Conservation (phyloP, 352 stramenopile genomes). For the Phytophthora melonis region DNA sequence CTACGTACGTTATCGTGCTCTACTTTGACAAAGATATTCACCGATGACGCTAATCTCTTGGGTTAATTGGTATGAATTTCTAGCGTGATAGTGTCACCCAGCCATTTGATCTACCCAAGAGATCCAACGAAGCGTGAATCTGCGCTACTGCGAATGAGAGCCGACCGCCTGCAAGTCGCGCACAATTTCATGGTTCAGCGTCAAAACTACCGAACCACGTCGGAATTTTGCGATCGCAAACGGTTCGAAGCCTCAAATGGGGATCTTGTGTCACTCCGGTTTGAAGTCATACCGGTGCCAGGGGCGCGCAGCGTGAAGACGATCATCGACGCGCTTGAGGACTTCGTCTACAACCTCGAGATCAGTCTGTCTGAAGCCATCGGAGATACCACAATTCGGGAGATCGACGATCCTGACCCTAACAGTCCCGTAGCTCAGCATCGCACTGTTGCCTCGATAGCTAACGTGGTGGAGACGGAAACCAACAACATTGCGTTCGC, state of each 20-base stretch:
- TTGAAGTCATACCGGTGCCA: conserved; percentile 57
- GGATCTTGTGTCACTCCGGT: conserved; percentile 46
- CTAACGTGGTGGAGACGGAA: conserved; percentile 41
- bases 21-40: neutral
- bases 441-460: conserved; percentile 45
- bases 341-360: conserved; percentile 59
- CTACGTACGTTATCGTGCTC: conserved; percentile 28
- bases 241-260: conserved; percentile 45
- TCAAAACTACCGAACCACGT: conserved; percentile 31
- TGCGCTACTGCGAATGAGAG: conserved; percentile 36
- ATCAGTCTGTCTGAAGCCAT: conserved; percentile 56
- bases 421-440: conserved; percentile 46
- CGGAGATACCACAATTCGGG: conserved; percentile 55
- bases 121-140: conserved; percentile 32
- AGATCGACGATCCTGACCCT: conserved; percentile 55
- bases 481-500: conserved; percentile 57
- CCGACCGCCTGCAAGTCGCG: conserved; percentile 37
- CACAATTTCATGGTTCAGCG: conserved; percentile 39
- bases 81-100: conserved; percentile 28
- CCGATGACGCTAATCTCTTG: neutral
- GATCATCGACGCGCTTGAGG: conserved; percentile 50
- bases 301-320: conserved; percentile 36
- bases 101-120: conserved; percentile 37
- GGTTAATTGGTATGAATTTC: neutral
- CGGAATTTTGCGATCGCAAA: conserved; percentile 51